These are phyloP conservation scores for Suillus cothurnatus DNA, from an alignment of 768 basidiomycete genomes.

Conservation along the genomic window DNA sequence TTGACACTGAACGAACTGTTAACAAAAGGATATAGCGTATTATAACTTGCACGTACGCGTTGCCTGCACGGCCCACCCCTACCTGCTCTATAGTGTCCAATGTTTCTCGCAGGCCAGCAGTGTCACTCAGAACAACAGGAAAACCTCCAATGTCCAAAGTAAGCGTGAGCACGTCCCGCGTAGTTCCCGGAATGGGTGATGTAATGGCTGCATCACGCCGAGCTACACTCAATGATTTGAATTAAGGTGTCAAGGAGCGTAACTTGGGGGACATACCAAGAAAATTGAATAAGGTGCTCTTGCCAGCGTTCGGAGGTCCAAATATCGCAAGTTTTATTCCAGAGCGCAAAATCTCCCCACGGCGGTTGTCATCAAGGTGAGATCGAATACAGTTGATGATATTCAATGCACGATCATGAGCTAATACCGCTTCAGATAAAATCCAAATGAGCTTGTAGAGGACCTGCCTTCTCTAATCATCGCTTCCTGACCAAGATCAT, in stretches of 20 bases:
- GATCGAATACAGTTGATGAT: slow-evolving; percentile 54
- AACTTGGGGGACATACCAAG: slow-evolving; percentile 50
- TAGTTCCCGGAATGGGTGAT: slow-evolving; percentile 85
- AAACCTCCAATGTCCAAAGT: slow-evolving; percentile 88
- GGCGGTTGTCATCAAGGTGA: slow-evolving; percentile 68
- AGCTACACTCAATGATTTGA: slow-evolving; percentile 43
- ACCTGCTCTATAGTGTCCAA: slow-evolving; percentile 70
- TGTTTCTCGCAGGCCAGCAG: slow-evolving; percentile 78
- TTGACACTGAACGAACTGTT: slow-evolving; percentile 49
- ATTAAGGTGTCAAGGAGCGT: neutral
- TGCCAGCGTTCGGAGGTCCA: slow-evolving; percentile 94
- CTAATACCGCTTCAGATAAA: slow-evolving; percentile 36
- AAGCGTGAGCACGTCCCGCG: slow-evolving; percentile 83
- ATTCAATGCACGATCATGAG: slow-evolving; percentile 48
- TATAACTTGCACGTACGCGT: slow-evolving; percentile 51
- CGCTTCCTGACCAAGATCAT: slow-evolving; percentile 79
- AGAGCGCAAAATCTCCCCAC: slow-evolving; percentile 82
- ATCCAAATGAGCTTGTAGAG: neutral
- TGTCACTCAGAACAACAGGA: slow-evolving; percentile 81
- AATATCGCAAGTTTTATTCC: slow-evolving; percentile 87
- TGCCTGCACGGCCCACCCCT: slow-evolving; percentile 73
- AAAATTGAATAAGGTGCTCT: slow-evolving; percentile 86
- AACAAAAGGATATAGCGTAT: neutral
- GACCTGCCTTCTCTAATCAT: slow-evolving; percentile 68
- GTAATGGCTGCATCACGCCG: slow-evolving; percentile 90